Evolutionary conservation across 2,329 filamentous ascomycete species (phyloP), one percentile per base, ranked within the genome.

Genomic region (Colletotrichum siamense): DNA sequence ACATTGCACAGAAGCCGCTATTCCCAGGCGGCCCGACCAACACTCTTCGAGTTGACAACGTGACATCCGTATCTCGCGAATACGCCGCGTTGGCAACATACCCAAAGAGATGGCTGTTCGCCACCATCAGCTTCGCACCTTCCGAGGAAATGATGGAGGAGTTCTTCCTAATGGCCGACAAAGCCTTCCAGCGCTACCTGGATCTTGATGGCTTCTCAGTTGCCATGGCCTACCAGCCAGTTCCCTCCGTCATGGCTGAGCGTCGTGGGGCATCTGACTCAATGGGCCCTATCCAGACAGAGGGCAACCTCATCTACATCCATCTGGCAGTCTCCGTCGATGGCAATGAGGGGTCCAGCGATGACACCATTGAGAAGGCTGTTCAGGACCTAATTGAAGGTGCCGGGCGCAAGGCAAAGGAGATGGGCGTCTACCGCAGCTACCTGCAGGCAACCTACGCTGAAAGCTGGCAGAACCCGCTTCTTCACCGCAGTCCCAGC

Each of bases 381-480:
- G 69, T 71, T 2, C 61, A 59, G 4, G 6, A 59, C 2, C 44
- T 71, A 0, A 26, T 71, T 7, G 16, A 30, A 1, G 32, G 18
- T 16, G 62, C 61, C 8, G 69, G 26, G 18, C 13, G 28, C 22
- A 71, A 67, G 62, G 69, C 69, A 0, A 71, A 32, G 32, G 24
- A 71, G 24, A 66, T 71, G 61, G 62, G 62, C 3, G 10, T 59
- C 1, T 39, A 67, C 44, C 30, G 69, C 3, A 71, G 18, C 30
- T 71, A 71, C 30, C 30, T 71, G 2, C 69, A 71, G 28, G 18
- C 69, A 8, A 71, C 69, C 2, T 71, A 71, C 7, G 62, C 69
- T 8, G 69, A 71, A 26, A 71, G 69, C n/a, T 71, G 69, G 69
- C 69, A 71, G n/a, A 71, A 67, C 28, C 69, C 69, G 15, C 44